A percentile compares a stretch with the other conserved stretches of the same genome.
Conservation (phyloP, 805 yeast genomes). For the Kurtzmaniella cleridarum region DNA sequence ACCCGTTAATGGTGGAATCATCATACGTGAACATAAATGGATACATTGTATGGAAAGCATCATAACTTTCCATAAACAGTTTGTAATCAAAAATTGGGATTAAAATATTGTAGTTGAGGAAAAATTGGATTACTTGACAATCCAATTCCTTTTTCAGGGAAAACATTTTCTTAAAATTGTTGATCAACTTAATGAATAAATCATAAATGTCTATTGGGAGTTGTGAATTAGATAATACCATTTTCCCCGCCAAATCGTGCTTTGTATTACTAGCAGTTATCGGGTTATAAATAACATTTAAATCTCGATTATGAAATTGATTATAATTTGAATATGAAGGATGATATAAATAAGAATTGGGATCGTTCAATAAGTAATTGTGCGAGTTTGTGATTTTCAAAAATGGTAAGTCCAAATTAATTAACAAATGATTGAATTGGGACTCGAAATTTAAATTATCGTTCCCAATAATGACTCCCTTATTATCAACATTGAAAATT, state of each 20-base stretch:
- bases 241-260: slow-evolving; percentile 10
- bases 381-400: slow-evolving; percentile 41
- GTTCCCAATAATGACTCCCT: slow-evolving; percentile 41
- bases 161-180: slow-evolving; percentile 38
- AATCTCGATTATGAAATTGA: slow-evolving; percentile 29
- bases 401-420: slow-evolving; percentile 38
- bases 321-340: slow-evolving; percentile 34
- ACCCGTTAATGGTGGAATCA: slow-evolving; percentile 42
- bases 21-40: slow-evolving; percentile 44
- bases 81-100: slow-evolving; percentile 53
- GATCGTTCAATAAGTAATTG: slow-evolving; percentile 36
- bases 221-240: slow-evolving; percentile 12
- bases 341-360: slow-evolving; percentile 36
- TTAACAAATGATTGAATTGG: slow-evolving; percentile 39
- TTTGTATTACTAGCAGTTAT: slow-evolving; percentile 23
- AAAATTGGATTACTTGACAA: slow-evolving; percentile 43
- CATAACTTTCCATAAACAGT: slow-evolving; percentile 47
- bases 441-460: slow-evolving; percentile 42
- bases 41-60: slow-evolving; percentile 42
- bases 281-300: slow-evolving; percentile 36
- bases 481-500: slow-evolving; percentile 37
- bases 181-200: slow-evolving; percentile 37
- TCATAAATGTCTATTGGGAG: slow-evolving; percentile 39
- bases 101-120: slow-evolving; percentile 47
- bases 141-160: slow-evolving; percentile 37